A percentile compares a stretch with the other conserved stretches of the same genome.
These are phyloP conservation scores for Zea luxurians DNA, from an alignment of 176 grass and related monocot species.

Conservation along the genomic window DNA sequence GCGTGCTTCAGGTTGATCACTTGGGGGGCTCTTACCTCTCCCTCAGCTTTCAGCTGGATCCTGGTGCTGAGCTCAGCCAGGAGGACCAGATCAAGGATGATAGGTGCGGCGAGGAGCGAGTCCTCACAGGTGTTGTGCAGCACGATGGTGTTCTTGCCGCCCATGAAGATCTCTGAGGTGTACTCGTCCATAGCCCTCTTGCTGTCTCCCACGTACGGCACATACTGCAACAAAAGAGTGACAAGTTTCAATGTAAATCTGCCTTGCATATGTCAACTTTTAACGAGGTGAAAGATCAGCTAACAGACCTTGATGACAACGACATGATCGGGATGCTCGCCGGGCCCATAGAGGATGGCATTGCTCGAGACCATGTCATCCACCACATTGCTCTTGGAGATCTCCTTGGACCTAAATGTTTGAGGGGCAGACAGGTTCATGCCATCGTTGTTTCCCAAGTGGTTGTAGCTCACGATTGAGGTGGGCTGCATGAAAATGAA, in stretches of 20 bases:
- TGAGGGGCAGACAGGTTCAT: slow-evolving; percentile 96
- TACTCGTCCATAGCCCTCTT: slow-evolving; percentile 99
- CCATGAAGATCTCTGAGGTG: slow-evolving; percentile 99
- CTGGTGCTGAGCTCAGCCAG: slow-evolving; percentile 94
- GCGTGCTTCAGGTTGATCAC: not conserved
- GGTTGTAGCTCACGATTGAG: slow-evolving; percentile 98
- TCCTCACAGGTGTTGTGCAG: slow-evolving; percentile 99
- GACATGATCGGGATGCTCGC: slow-evolving; percentile 93
- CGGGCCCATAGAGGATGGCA: slow-evolving; percentile 81
- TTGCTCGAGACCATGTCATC: slow-evolving; percentile 99
- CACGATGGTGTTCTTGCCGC: slow-evolving; percentile 84
- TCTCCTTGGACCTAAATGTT: slow-evolving; percentile 97
- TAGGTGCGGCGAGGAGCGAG: slow-evolving; percentile 82
- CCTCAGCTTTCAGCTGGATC: slow-evolving; percentile 88
- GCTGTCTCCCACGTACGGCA: slow-evolving; percentile 93
- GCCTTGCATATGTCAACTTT: not conserved
- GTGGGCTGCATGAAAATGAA: slow-evolving; percentile 62
- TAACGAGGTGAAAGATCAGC: slow-evolving; percentile 7
- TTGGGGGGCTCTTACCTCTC: slow-evolving; percentile 49
- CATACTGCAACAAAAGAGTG: slow-evolving; percentile 59
- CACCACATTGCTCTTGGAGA: slow-evolving; percentile 97
- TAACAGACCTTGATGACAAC: slow-evolving; percentile 88
- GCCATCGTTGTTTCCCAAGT: slow-evolving; percentile 93
- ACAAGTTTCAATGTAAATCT: not conserved
- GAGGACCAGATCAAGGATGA: slow-evolving; percentile 95